Conservation (phyloP, 2,329 filamentous ascomycete species). For the Verruconis gallopava region DNA sequence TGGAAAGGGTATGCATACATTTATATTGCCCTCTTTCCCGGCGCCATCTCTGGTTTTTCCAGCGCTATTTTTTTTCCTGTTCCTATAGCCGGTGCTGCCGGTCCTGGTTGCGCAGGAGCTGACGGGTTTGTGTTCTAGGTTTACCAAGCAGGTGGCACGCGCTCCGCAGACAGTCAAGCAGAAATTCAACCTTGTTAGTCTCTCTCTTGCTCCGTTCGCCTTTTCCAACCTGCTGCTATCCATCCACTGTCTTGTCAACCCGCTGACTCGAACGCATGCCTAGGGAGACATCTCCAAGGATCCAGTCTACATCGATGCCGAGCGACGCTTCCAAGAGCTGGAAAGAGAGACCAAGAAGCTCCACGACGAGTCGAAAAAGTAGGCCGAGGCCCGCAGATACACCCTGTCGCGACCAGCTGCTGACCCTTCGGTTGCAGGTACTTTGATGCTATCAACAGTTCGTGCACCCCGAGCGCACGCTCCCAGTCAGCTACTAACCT, state of each 20-base stretch:
- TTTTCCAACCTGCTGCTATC: no score
- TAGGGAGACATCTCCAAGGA: slow-evolving; percentile 87
- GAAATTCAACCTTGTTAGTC: slow-evolving; percentile 67
- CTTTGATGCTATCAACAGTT: slow-evolving; percentile 88
- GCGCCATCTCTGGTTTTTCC: no score
- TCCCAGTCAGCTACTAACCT: neutral
- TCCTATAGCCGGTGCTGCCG: no score
- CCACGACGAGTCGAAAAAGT: slow-evolving; percentile 89
- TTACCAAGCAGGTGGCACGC: slow-evolving; percentile 26
- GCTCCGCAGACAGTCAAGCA: slow-evolving; percentile 85
- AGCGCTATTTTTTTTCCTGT: no score
- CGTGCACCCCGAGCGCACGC: slow-evolving; percentile 11
- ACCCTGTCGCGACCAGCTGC: neutral
- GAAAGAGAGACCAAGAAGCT: slow-evolving; percentile 94
- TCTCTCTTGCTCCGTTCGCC: no score
- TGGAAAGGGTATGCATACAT: no score
- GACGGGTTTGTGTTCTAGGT: no score
- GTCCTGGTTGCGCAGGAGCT: no score
- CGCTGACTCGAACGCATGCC: slow-evolving; percentile 8
- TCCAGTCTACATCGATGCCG: slow-evolving; percentile 84
- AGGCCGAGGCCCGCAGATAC: slow-evolving; percentile 13
- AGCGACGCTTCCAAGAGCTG: slow-evolving; percentile 84
- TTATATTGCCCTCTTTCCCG: no score
- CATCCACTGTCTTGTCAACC: no score
- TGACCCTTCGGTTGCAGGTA: no score